phyloP scores from a whole-genome alignment of 768 basidiomycete genomes.

The Boletus vermiculosoides region DNA sequence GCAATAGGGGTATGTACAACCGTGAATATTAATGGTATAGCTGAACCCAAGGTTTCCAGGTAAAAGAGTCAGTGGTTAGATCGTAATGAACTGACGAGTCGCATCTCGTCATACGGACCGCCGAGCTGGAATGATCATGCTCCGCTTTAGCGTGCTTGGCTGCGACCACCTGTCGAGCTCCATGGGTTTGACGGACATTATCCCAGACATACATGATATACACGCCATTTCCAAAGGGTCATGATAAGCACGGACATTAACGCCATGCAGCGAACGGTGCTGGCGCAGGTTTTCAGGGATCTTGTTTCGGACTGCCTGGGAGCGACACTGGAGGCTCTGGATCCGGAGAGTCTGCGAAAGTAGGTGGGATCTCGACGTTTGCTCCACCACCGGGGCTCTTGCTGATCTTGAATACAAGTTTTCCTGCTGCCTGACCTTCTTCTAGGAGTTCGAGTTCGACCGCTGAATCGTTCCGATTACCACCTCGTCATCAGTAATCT shows the following conservation, averaged over 20 bases:
- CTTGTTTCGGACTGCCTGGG: slow-evolving; percentile 3
- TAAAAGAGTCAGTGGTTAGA: background rate
- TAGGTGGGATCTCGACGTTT: slow-evolving; percentile 1
- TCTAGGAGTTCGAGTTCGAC: slow-evolving; percentile 33
- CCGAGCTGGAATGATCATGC: background rate
- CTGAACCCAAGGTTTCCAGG: background rate
- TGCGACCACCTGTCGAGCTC: background rate
- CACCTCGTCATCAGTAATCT: background rate
- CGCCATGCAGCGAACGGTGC: background rate
- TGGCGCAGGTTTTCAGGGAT: background rate
- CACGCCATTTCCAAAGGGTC: slow-evolving; percentile 1
- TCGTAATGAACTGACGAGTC: background rate
- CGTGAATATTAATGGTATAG: slow-evolving; percentile 15
- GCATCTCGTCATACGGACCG: background rate
- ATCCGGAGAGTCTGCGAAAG: background rate
- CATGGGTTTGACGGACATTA: slow-evolving; percentile 5
- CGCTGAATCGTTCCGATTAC: slow-evolving; percentile 9
- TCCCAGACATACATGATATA: slow-evolving; percentile 6
- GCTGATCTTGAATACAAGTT: slow-evolving; percentile 27
- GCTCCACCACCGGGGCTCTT: slow-evolving; percentile 10
- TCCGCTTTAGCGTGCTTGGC: background rate
- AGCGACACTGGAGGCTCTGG: background rate
- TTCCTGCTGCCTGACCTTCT: slow-evolving; percentile 32
- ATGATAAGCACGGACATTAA: slow-evolving; percentile 5
- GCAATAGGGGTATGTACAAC: slow-evolving; percentile 18